Evolutionary conservation across 257 asterid genomes (phyloP), one percentile per base, ranked within the genome.

Genomic region (Linaria vulgaris): DNA sequence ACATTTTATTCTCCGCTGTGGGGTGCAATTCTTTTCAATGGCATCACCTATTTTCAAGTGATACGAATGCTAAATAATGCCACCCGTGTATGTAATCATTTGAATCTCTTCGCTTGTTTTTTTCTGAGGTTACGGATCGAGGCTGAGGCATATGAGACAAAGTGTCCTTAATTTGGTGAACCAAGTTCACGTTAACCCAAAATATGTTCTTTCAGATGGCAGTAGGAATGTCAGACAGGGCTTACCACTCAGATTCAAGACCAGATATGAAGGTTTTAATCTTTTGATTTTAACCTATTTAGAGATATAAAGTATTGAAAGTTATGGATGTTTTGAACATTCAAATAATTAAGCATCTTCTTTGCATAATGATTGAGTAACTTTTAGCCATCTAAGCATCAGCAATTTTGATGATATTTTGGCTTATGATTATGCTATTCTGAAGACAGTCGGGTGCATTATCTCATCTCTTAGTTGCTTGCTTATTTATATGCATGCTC

Each of bases 51-150:
- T 79, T 90, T 90, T 76, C 97, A 94, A 85, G 99, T 87, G 64
- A 94, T 94, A 81, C 90, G 99, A 76, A 90, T 94, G 99, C 68
- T 94, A 59, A 94, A 94, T 83, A 94, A 94, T 69, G 99, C 96
- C 67, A 76, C 99, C 55, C 96, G 97, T 66, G 99, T 94, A 90
- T 62, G 97, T 81, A 39, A 60, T 65, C 66, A 61, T 64, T 70
- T 45, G 46, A 23, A 48, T 63, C 38, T 67, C 48, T 68, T 52
- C 54, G 30, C 37, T 39, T 68, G 39, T 55, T 53, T 65, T 17
- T 64, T 54, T 58, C 10, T 44, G 22, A 21, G 55, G 31, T 64
- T 70, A 55, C 59, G 66, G 58, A 22, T 69, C 57, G 21, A 31
- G 63, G 31, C 57, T 44, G 72, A 30, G 58, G 64, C 63, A 13